Evolutionary conservation across 106 monocot genomes (phyloP).

Genomic region (Apostasia shenzhenica): DNA sequence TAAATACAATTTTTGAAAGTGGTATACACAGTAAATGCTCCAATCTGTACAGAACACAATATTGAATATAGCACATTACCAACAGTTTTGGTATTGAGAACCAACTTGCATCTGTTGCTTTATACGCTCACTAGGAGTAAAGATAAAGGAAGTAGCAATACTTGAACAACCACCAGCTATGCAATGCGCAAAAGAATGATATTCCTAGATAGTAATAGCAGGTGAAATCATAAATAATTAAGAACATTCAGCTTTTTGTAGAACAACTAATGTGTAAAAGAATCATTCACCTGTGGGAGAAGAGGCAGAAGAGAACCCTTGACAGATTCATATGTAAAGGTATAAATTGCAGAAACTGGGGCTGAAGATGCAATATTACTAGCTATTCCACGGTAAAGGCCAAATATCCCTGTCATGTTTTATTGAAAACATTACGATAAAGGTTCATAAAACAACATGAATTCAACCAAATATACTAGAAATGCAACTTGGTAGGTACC

Average conservation of each 20-base stretch:
- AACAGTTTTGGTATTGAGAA: constrained; percentile 81
- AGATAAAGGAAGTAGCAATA: constrained; percentile 86
- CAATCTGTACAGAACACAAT: background rate
- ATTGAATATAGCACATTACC: constrained; percentile 34
- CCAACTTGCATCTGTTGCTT: constrained; percentile 99
- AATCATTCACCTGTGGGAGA: constrained; percentile 55
- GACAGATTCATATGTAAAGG: constrained; percentile 94
- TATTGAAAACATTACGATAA: background rate
- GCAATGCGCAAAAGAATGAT: constrained; percentile 81
- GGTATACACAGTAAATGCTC: too few species aligned
- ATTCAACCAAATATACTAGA: background rate
- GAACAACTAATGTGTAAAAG: constrained; percentile 1
- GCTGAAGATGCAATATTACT: constrained; percentile 89
- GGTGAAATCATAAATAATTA: background rate
- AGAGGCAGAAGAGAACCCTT: constrained; percentile 70
- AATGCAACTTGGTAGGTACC: constrained; percentile 19
- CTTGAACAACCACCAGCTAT: constrained; percentile 96
- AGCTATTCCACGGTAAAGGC: constrained; percentile 90
- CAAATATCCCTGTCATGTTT: constrained; percentile 44
- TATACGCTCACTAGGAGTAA: constrained; percentile 92
- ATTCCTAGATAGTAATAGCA: constrained; percentile 44
- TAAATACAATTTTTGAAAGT: too few species aligned
- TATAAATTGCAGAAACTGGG: constrained; percentile 93
- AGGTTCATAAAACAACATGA: background rate
- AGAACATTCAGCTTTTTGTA: background rate